Percentiles rank a stretch among this genome's conserved stretches.
Conservation (phyloP, 108 stramenopile species). For the Epipyxis sp. region DNA sequence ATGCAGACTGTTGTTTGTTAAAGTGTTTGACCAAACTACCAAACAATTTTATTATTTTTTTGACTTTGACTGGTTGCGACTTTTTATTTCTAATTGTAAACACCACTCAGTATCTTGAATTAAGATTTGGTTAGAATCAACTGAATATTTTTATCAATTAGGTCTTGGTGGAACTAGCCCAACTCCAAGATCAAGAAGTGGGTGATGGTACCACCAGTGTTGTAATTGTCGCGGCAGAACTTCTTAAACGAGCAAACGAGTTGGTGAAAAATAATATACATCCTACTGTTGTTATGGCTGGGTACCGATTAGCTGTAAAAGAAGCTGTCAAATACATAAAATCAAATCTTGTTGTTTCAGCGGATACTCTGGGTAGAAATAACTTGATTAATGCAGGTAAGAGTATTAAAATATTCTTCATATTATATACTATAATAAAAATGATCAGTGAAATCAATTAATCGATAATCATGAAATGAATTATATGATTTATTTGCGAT, state of each 20-base stretch:
- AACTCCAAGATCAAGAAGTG: slow-evolving; percentile 96
- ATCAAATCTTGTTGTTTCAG: slow-evolving; percentile 76
- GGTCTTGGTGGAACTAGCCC: slow-evolving; percentile 95
- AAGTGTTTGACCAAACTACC: too few relatives aligned
- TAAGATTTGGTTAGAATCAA: too few relatives aligned
- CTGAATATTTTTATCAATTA: too few relatives aligned
- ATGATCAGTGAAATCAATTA: too few relatives aligned
- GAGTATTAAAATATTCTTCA: neutral
- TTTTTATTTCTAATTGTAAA: too few relatives aligned
- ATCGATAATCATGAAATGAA: slow-evolving; percentile 63
- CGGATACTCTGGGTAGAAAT: slow-evolving; percentile 58
- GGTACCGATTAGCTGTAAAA: slow-evolving; percentile 91
- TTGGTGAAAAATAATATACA: slow-evolving; percentile 87
- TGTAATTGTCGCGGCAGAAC: slow-evolving; percentile 92
- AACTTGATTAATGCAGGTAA: slow-evolving; percentile 91
- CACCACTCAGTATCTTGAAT: too few relatives aligned
- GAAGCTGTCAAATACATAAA: slow-evolving; percentile 93
- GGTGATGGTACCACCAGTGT: slow-evolving; percentile 99
- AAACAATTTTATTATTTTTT: too few relatives aligned
- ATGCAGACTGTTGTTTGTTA: too few relatives aligned
- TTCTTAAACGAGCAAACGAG: slow-evolving; percentile 89
- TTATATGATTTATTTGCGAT: neutral
- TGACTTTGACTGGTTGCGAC: too few relatives aligned
- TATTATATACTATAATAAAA: too few relatives aligned
- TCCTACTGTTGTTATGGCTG: slow-evolving; percentile 94